phyloP scores from a whole-genome alignment of 345 rosid species.

The Limnanthes douglasii region DNA sequence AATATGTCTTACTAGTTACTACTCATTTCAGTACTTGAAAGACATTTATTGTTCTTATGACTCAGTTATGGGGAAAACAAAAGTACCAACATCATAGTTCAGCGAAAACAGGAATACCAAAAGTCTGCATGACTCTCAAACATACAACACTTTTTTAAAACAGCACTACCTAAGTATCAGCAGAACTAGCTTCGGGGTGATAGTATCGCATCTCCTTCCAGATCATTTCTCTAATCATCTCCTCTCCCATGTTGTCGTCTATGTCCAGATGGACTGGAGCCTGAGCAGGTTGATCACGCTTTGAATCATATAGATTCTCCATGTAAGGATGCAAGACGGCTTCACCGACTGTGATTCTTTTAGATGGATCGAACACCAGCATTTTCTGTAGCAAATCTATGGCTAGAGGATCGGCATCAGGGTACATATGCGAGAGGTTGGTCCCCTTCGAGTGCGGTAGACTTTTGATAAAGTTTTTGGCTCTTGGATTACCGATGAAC shows the following conservation, averaged over 20 bases:
- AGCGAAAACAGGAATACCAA: too few species aligned
- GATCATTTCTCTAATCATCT: conserved; percentile 72
- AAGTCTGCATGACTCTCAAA: too few species aligned
- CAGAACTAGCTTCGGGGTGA: conserved; percentile 30
- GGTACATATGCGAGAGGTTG: conserved; percentile 34
- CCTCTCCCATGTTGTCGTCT: conserved; percentile 46
- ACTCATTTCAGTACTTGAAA: too few species aligned
- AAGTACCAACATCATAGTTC: too few species aligned
- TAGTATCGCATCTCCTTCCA: conserved; percentile 65
- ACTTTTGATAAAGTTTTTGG: conserved; percentile 41
- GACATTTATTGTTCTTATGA: too few species aligned
- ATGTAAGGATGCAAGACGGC: conserved; percentile 76
- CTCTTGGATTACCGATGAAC: conserved; percentile 54
- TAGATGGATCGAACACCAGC: conserved; percentile 76
- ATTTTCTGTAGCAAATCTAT: conserved; percentile 57
- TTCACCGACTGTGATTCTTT: conserved; percentile 52
- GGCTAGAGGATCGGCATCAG: conserved; percentile 51
- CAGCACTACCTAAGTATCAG: conserved; percentile 15
- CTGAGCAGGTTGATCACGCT: conserved; percentile 30
- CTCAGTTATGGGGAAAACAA: too few species aligned
- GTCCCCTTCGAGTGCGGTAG: conserved; percentile 37
- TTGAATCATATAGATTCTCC: conserved; percentile 39
- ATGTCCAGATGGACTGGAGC: conserved; percentile 50
- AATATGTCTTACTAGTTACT: too few species aligned
- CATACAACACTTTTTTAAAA: too few species aligned